phyloP scores from a whole-genome alignment of 257 asterid species.

The Nicotiana tomentosiformis region DNA sequence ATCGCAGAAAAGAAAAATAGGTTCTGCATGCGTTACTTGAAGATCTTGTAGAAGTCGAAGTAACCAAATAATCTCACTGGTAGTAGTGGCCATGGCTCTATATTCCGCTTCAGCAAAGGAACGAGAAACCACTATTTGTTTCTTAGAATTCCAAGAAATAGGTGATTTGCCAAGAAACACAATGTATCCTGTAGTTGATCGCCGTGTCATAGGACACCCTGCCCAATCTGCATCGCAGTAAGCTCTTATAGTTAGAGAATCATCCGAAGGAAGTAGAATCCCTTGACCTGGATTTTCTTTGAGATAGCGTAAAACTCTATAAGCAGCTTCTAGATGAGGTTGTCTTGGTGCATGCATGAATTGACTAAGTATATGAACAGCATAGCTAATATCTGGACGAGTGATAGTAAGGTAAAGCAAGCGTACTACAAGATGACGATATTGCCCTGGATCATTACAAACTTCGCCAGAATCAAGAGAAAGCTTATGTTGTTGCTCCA shows the following conservation, averaged over 20 bases:
- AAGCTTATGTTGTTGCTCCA: neutral
- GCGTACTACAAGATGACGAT: no score
- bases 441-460: no score
- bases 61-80: neutral
- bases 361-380: no score
- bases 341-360: no score
- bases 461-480: neutral
- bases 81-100: neutral
- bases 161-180: neutral
- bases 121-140: neutral
- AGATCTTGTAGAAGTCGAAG: neutral
- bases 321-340: neutral
- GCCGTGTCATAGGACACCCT: neutral
- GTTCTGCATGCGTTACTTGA: neutral
- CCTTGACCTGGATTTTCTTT: neutral
- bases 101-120: constrained; percentile 2
- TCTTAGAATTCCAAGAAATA: constrained; percentile 1
- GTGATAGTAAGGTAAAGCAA: no score
- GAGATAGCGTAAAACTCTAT: neutral
- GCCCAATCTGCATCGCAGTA: neutral
- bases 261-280: neutral
- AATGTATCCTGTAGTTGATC: neutral
- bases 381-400: no score
- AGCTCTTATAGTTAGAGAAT: no score
- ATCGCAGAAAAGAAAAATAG: neutral